phyloP scores from a whole-genome alignment of 768 basidiomycete species.

The Filobasidium floriforme region DNA sequence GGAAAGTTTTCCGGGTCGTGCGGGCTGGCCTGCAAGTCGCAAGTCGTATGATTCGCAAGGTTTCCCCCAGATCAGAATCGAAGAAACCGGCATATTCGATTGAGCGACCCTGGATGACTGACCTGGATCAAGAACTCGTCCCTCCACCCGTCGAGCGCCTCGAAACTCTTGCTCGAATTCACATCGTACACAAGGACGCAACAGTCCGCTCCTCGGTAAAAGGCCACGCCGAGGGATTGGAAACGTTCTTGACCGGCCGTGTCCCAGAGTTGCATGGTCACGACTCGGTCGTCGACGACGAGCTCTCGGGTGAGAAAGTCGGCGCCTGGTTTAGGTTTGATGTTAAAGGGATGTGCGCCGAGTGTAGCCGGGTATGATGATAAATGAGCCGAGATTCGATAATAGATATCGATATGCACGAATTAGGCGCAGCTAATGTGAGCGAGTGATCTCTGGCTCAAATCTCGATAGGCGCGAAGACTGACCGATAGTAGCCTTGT shows the following conservation, averaged over 20 bases:
- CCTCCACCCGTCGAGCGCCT: constrained; percentile 97
- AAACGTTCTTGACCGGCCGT: constrained; percentile 99
- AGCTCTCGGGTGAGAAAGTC: constrained; percentile 84
- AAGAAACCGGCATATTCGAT: too few relatives aligned
- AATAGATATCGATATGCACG: not conserved
- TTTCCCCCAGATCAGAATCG: too few relatives aligned
- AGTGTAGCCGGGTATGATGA: too few relatives aligned
- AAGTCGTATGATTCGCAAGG: too few relatives aligned
- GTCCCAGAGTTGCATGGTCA: constrained; percentile 99
- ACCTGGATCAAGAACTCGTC: constrained; percentile 90
- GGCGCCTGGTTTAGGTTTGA: constrained; percentile 31
- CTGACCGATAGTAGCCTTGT: constrained; percentile 74
- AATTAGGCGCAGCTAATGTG: not conserved
- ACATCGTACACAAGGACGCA: constrained; percentile 99
- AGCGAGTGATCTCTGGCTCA: not conserved
- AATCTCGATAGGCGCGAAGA: constrained; percentile 4
- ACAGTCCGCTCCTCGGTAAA: constrained; percentile 98
- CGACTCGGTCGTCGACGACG: constrained; percentile 93
- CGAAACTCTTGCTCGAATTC: constrained; percentile 96
- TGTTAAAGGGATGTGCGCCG: too few relatives aligned
- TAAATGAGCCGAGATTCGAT: not conserved
- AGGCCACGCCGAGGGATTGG: constrained; percentile 96
- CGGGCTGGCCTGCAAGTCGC: constrained; percentile 95
- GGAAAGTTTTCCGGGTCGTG: constrained; percentile 99
- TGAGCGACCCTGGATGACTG: constrained; percentile 24